These are phyloP conservation scores for Ceratopteris richardii DNA, from an alignment of 75 land plant species.

Conservation along the genomic window DNA sequence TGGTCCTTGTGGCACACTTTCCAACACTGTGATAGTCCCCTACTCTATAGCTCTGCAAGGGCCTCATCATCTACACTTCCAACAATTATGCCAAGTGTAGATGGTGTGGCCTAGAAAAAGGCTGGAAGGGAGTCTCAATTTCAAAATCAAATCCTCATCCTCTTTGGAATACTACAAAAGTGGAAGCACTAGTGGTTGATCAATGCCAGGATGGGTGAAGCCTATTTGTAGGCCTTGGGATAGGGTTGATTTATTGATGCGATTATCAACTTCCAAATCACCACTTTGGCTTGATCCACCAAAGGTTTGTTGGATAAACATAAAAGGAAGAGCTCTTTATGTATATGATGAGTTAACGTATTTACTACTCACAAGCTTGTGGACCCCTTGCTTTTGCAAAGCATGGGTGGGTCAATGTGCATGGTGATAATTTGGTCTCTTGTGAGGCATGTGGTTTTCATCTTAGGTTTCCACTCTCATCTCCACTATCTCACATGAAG, in stretches of 20 bases:
- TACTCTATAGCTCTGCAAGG: slow-evolving; percentile 80
- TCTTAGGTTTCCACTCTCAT: slow-evolving; percentile 31
- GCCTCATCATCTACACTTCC: slow-evolving; percentile 60
- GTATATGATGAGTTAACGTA: background rate
- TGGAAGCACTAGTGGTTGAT: slow-evolving; percentile 44
- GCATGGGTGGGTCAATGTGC: slow-evolving; percentile 82
- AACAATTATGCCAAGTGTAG: slow-evolving; percentile 35
- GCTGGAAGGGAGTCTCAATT: slow-evolving; percentile 43
- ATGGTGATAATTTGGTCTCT: slow-evolving; percentile 55
- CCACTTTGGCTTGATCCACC: slow-evolving; percentile 80
- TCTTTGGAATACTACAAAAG: slow-evolving; percentile 19
- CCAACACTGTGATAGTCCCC: no score
- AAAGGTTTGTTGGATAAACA: slow-evolving; percentile 36
- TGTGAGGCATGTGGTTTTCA: slow-evolving; percentile 76
- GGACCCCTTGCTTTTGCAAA: slow-evolving; percentile 81
- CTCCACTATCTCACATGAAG: slow-evolving; percentile 54
- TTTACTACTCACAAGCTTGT: slow-evolving; percentile 41
- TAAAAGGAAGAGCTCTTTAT: no score
- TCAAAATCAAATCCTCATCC: slow-evolving; percentile 34
- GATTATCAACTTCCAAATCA: slow-evolving; percentile 82
- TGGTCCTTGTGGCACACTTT: no score
- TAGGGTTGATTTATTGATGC: slow-evolving; percentile 71
- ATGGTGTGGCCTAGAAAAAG: slow-evolving; percentile 39
- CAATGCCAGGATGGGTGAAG: slow-evolving; percentile 33
- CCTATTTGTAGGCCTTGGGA: slow-evolving; percentile 94